These are phyloP conservation scores for Atkinsonella texensis DNA, from an alignment of 2,329 filamentous ascomycete genomes.

Conservation along the genomic window DNA sequence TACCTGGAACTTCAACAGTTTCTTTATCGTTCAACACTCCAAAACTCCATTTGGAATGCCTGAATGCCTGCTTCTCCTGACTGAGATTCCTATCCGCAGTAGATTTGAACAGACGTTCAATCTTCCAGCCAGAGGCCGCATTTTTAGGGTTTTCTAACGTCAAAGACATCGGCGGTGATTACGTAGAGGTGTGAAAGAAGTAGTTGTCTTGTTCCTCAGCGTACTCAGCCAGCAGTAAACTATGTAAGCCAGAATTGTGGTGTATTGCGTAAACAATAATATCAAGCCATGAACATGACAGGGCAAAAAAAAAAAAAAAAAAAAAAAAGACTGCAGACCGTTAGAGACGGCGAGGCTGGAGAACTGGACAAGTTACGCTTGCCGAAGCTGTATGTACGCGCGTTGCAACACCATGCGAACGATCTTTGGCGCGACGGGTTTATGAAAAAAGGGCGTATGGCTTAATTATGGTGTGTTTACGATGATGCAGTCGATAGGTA, in stretches of 20 bases:
- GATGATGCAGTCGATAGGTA: not conserved
- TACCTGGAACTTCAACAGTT: conserved; percentile 8
- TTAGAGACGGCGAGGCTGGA: not conserved
- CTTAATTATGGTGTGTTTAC: not conserved
- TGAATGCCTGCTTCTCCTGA: not conserved
- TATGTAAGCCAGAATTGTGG: not conserved
- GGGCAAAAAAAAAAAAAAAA: no score
- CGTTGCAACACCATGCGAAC: no score
- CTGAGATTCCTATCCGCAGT: not conserved
- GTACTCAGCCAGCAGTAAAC: not conserved
- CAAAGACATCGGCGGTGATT: conserved; percentile 3
- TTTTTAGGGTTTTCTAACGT: conserved; percentile 1
- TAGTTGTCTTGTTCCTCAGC: not conserved
- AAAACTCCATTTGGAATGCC: conserved; percentile 7
- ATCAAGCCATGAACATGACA: not conserved
- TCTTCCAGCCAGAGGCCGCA: not conserved
- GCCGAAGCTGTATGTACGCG: not conserved
- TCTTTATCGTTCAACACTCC: conserved; percentile 8
- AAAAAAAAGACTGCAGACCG: not conserved
- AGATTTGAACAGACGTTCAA: conserved; percentile 1
- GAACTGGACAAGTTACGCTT: not conserved
- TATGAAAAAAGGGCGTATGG: no score
- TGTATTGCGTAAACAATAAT: not conserved
- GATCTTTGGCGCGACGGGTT: no score
- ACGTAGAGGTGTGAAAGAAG: not conserved